Evolutionary conservation across 208 protist species (phyloP).

Genomic region (Acanthamoeba sp.): DNA sequence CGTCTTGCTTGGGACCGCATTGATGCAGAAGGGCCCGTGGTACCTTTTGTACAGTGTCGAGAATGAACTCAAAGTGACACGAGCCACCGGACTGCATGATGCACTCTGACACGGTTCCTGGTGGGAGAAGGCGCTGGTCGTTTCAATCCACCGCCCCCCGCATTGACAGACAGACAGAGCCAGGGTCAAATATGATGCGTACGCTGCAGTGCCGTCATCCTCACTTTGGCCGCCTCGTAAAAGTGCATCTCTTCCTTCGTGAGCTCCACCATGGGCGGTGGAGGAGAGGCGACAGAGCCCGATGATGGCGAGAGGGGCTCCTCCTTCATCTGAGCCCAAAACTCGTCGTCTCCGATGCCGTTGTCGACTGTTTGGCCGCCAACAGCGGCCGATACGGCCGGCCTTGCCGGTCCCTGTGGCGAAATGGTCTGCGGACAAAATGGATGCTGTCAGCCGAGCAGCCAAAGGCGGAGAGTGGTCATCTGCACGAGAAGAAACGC

Average conservation of each 20-base stretch:
- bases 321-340: conserved; percentile 30
- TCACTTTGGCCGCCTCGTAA: conserved; percentile 25
- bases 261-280: not conserved
- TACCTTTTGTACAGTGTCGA: conserved; percentile 64
- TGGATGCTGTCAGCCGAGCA: too few species aligned
- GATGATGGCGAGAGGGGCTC: not conserved
- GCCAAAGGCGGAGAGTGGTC: too few species aligned
- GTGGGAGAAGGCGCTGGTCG: not conserved
- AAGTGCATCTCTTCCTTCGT: conserved; percentile 37
- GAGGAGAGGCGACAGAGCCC: not conserved
- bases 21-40: too few species aligned
- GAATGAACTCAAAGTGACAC: conserved; percentile 65
- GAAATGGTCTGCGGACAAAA: not conserved
- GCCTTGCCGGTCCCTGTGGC: not conserved
- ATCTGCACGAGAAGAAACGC: not conserved
- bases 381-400: not conserved
- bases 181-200: not conserved
- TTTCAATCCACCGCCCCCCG: not conserved
- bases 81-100: conserved; percentile 59
- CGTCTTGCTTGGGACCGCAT: too few species aligned
- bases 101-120: conserved; percentile 42
- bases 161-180: not conserved
- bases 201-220: conserved; percentile 55
- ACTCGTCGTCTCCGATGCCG: not conserved
- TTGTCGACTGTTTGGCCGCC: not conserved